phyloP scores from a whole-genome alignment of 257 asterid genomes.

The Salvia rosmarinus region DNA sequence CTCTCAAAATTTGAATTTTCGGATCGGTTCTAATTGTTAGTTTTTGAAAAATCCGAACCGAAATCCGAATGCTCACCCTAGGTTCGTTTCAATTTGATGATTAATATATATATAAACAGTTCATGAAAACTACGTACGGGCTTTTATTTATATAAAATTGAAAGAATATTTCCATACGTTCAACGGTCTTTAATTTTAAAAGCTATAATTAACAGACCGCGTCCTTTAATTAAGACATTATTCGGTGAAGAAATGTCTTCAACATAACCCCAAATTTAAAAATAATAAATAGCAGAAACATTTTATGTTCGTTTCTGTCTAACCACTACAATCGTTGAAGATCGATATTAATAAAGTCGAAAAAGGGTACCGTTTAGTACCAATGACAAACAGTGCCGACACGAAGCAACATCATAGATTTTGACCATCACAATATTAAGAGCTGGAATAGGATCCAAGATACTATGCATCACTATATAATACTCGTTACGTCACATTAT shows the following conservation, averaged over 20 bases:
- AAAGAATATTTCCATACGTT: background rate
- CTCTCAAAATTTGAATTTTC: too few species aligned
- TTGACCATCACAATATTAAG: slow-evolving; percentile 30
- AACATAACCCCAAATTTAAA: background rate
- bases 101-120: background rate
- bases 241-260: background rate
- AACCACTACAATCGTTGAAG: slow-evolving; percentile 22
- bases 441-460: background rate
- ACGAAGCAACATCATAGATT: slow-evolving; percentile 27
- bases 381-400: slow-evolving; percentile 42
- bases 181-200: background rate
- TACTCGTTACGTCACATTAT: too few species aligned
- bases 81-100: background rate
- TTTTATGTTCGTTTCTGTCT: slow-evolving; percentile 25
- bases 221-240: background rate
- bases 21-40: too few species aligned
- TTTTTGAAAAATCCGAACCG: too few species aligned
- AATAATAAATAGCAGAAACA: slow-evolving; percentile 17
- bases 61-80: too few species aligned
- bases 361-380: slow-evolving; percentile 10
- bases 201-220: background rate
- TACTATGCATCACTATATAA: background rate
- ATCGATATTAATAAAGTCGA: background rate
- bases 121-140: background rate
- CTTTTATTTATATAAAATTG: background rate